These are phyloP conservation scores for Steccherinum ochraceum DNA, from an alignment of 768 basidiomycete genomes.

Conservation along the genomic window DNA sequence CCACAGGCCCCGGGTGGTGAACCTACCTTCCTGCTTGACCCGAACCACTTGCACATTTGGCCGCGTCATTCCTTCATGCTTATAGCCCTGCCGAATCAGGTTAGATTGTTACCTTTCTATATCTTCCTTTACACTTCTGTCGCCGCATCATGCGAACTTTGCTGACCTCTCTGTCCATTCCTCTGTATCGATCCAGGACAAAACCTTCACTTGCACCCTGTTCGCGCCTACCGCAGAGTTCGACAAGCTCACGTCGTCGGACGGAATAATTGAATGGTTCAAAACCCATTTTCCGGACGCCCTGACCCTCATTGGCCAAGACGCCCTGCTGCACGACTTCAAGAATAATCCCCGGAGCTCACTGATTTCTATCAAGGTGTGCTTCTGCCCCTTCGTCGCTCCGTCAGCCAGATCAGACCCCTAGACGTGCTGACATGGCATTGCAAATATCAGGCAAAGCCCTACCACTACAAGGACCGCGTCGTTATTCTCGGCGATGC, in stretches of 20 bases:
- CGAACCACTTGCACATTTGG: constrained; percentile 98
- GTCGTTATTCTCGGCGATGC: constrained; percentile 90
- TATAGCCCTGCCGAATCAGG: constrained; percentile 96
- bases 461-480: constrained; percentile 88
- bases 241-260: constrained; percentile 55
- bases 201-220: constrained; percentile 94
- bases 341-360: constrained; percentile 79
- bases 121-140: constrained; percentile 20
- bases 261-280: constrained; percentile 69
- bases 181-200: constrained; percentile 53
- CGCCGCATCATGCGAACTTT: constrained; percentile 11
- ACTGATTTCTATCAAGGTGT: constrained; percentile 89
- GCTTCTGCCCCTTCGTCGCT: constrained; percentile 22
- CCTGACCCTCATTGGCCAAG: constrained; percentile 77
- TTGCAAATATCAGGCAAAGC: constrained; percentile 53
- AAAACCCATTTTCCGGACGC: constrained; percentile 82
- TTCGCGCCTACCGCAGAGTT: constrained; percentile 82
- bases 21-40: constrained; percentile 78
- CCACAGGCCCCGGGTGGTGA: constrained; percentile 44
- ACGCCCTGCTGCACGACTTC: constrained; percentile 72
- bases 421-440: background rate
- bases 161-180: constrained; percentile 11
- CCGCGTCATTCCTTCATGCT: constrained; percentile 99
- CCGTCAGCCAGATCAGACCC: constrained; percentile 2
- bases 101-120: constrained; percentile 32